These are phyloP conservation scores for Mucor ambiguus DNA, from an alignment of 371 early-diverging fungal species.

Conservation along the genomic window DNA sequence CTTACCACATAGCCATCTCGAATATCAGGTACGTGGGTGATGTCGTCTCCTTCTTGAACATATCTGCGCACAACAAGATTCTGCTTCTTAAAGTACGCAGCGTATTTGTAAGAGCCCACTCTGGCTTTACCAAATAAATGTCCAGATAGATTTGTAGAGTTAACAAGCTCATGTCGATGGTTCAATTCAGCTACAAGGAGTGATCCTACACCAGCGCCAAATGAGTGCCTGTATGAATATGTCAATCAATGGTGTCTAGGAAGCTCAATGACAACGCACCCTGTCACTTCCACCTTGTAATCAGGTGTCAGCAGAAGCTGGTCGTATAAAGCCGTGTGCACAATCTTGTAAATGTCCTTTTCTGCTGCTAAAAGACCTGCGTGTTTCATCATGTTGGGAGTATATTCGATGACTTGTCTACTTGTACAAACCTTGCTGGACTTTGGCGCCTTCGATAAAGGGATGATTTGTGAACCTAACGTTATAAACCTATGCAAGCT, in stretches of 20 bases:
- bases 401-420: background rate
- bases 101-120: conserved; percentile 19
- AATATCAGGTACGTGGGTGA: conserved; percentile 9
- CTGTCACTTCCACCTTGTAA: conserved; percentile 10
- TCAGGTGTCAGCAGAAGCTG: conserved; percentile 16
- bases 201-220: conserved; percentile 24
- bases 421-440: conserved; percentile 14
- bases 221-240: conserved; percentile 21
- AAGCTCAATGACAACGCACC: conserved; percentile 1
- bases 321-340: conserved; percentile 7
- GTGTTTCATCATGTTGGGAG: background rate
- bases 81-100: conserved; percentile 10
- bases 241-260: background rate
- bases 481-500: background rate
- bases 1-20: conserved; percentile 20
- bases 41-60: conserved; percentile 13
- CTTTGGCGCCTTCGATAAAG: conserved; percentile 9
- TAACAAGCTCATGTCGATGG: background rate
- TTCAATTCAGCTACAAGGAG: conserved; percentile 13
- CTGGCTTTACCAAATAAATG: conserved; percentile 25
- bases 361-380: conserved; percentile 6
- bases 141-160: conserved; percentile 2
- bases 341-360: conserved; percentile 14
- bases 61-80: conserved; percentile 6
- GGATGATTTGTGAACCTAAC: conserved; percentile 6